Evolutionary conservation across 345 rosid genomes (phyloP), one percentile per base, ranked within the genome.

Genomic region (Populus euphratica): DNA sequence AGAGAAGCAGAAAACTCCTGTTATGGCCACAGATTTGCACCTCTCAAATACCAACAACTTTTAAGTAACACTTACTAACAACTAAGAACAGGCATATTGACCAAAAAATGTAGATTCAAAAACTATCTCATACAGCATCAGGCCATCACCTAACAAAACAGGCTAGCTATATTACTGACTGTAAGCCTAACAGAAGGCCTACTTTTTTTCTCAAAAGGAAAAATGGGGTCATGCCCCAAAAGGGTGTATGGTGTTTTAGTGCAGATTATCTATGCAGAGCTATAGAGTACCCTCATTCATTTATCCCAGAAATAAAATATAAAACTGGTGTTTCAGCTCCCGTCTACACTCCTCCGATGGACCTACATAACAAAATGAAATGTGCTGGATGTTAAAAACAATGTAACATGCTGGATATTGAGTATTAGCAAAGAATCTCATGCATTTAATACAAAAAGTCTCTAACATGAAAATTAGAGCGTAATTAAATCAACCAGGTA

Each of bases 211-310:
- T 39, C 54, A 72, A 17, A 69, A 62, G 23, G 50, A 50, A 64
- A 31, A 29, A 39, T 77, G 39, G 20, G n/a, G 64, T 23, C n/a
- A 74, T 38, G 35, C 66, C 27, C 31, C 31, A 71, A 78, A 63
- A 77, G 16, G 10, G 44, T 36, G 14, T 29, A 63, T 5, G 43
- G 10, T 39, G 43, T 8, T 39, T 39, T 8, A 39, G 43, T 7
- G 10, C 43, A 8, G 43, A 39, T 39, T 6, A 33, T 33, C 36
- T 0, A 33, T 4, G 36, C 36, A 33, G 36, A 33, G 36, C 36
- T 39, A 54, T 23, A 36, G 47, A 75, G 64, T 83, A 85, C 85
- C 79, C 70, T 61, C 82, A 78, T 79, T 81, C 86, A 85, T 70
- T 72, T 72, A 73, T 67, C 64, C 71, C 67, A 67, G 68, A 59